These are phyloP conservation scores for Kwoniella sp. DNA, from an alignment of 768 basidiomycete genomes.

Conservation along the genomic window DNA sequence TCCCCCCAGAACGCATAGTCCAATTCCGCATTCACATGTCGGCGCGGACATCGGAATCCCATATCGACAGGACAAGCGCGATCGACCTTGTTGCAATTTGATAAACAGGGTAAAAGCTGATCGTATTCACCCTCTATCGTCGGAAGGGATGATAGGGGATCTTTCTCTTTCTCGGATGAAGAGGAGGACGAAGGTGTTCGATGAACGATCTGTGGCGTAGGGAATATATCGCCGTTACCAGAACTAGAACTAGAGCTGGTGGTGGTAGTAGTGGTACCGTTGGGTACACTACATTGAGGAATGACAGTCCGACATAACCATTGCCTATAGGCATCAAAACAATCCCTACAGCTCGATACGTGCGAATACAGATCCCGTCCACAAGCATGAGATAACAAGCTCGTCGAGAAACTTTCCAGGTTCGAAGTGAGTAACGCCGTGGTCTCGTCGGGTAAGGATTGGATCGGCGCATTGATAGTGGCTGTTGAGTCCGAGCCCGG, in stretches of 20 bases:
- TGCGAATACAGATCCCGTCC: conserved; percentile 55
- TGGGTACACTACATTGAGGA: conserved; percentile 41
- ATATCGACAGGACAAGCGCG: conserved; percentile 54
- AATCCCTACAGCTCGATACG: conserved; percentile 53
- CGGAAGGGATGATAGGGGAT: conserved; percentile 20
- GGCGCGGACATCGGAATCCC: conserved; percentile 50
- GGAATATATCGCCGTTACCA: background rate
- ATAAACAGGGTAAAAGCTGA: conserved; percentile 53
- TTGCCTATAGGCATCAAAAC: conserved; percentile 50
- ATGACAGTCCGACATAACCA: conserved; percentile 53
- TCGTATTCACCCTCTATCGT: conserved; percentile 38
- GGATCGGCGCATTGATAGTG: conserved; percentile 27
- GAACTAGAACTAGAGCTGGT: background rate
- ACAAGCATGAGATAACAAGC: conserved; percentile 50
- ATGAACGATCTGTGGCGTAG: conserved; percentile 18
- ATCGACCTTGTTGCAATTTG: conserved; percentile 49
- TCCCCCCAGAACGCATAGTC: conserved; percentile 51
- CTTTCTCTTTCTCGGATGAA: background rate
- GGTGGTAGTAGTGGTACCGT: background rate
- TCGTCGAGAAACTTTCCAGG: conserved; percentile 50
- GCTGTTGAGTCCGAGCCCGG: background rate
- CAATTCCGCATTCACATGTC: conserved; percentile 34
- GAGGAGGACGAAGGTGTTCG: conserved; percentile 16
- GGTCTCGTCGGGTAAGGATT: conserved; percentile 35
- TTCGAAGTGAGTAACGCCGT: conserved; percentile 30